phyloP scores from a whole-genome alignment of 768 basidiomycete species.

The Suillus hirtellus region DNA sequence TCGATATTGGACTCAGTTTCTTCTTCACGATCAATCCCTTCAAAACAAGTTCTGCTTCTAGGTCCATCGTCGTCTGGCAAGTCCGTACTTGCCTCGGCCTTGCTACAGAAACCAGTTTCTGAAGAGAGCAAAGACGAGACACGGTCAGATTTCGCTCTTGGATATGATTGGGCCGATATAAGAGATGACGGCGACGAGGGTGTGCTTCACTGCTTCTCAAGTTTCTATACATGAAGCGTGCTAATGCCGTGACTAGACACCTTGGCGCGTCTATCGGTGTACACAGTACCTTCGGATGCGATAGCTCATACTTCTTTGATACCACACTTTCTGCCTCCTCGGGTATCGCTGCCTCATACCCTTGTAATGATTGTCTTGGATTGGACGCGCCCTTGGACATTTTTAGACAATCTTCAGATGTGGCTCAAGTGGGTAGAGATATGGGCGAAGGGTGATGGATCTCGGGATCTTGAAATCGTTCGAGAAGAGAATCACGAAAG shows the following conservation, averaged over 20 bases:
- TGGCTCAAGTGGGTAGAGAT: constrained; percentile 88
- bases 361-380: constrained; percentile 86
- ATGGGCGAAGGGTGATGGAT: constrained; percentile 70
- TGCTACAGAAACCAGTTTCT: constrained; percentile 64
- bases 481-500: constrained; percentile 83
- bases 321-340: constrained; percentile 78
- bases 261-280: constrained; percentile 85
- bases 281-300: constrained; percentile 85
- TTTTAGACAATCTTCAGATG: constrained; percentile 77
- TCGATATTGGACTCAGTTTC: constrained; percentile 90
- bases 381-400: constrained; percentile 94
- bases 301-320: constrained; percentile 68
- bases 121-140: constrained; percentile 61
- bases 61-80: constrained; percentile 82
- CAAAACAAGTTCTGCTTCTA: constrained; percentile 85
- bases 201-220: constrained; percentile 38
- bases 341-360: constrained; percentile 64
- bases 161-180: constrained; percentile 91
- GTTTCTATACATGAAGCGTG: constrained; percentile 4
- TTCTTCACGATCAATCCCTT: constrained; percentile 74
- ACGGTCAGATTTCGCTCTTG: constrained; percentile 77
- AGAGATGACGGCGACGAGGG: constrained; percentile 95
- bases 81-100: constrained; percentile 67
- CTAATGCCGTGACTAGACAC: constrained; percentile 55
- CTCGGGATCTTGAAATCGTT: constrained; percentile 70